phyloP scores from a whole-genome alignment of 441 rosid genomes.

The Lepidium campestre region DNA sequence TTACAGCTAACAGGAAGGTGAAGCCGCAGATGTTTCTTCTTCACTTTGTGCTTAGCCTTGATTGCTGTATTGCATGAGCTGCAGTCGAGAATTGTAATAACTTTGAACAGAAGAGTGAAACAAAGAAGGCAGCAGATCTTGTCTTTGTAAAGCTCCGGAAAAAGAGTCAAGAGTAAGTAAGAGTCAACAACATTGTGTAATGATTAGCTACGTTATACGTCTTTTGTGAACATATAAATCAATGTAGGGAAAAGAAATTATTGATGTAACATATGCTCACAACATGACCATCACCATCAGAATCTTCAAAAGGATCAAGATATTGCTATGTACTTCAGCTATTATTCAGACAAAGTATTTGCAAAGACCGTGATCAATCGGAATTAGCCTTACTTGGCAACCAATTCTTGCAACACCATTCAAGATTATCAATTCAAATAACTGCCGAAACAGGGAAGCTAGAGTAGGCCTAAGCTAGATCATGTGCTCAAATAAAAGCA shows the following conservation, averaged over 20 bases:
- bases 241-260: background rate
- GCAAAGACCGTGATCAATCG: slow-evolving; percentile 46
- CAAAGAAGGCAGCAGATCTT: background rate
- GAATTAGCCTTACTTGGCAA: too few relatives aligned
- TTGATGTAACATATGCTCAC: background rate
- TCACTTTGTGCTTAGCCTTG: background rate
- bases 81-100: background rate
- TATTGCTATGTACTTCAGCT: slow-evolving; percentile 35
- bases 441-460: too few relatives aligned
- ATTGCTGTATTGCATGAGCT: background rate
- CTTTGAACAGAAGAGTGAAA: background rate
- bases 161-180: background rate
- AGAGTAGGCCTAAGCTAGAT: too few relatives aligned
- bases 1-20: slow-evolving; percentile 5
- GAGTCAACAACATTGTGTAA: background rate
- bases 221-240: background rate
- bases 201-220: background rate
- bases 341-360: slow-evolving; percentile 38
- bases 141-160: background rate
- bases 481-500: too few relatives aligned
- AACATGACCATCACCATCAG: background rate
- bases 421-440: too few relatives aligned
- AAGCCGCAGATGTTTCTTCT: background rate
- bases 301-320: slow-evolving; percentile 28
- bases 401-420: too few relatives aligned